phyloP scores from a whole-genome alignment of 768 basidiomycete genomes.

The Hericium coralloides region DNA sequence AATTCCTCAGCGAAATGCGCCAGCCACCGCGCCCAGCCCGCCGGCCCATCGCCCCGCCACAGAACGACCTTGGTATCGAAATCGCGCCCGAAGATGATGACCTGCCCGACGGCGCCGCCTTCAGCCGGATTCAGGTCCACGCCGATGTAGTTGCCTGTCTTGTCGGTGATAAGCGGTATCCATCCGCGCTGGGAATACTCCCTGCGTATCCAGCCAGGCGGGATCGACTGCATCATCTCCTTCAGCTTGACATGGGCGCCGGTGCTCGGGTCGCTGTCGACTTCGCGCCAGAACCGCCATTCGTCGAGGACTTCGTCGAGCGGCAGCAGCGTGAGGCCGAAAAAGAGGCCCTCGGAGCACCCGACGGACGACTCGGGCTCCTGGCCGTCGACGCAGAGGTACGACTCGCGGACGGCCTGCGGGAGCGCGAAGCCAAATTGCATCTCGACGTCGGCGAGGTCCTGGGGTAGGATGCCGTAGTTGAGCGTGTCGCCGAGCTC shows the following conservation, averaged over 20 bases:
- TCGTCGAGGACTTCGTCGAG: slow-evolving; percentile 91
- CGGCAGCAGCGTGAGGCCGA: slow-evolving; percentile 87
- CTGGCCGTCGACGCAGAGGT: slow-evolving; percentile 84
- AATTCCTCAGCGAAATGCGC: slow-evolving; percentile 87
- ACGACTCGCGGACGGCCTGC: slow-evolving; percentile 82
- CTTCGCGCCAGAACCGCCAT: slow-evolving; percentile 94
- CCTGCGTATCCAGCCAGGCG: slow-evolving; percentile 78
- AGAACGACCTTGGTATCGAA: slow-evolving; percentile 97
- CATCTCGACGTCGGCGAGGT: slow-evolving; percentile 75
- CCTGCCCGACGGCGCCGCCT: slow-evolving; percentile 74
- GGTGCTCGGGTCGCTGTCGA: slow-evolving; percentile 81
- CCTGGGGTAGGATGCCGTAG: slow-evolving; percentile 74
- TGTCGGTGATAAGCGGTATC: slow-evolving; percentile 92
- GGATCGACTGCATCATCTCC: slow-evolving; percentile 80
- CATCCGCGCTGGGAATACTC: slow-evolving; percentile 93
- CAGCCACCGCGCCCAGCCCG: slow-evolving; percentile 94
- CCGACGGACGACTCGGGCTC: slow-evolving; percentile 85
- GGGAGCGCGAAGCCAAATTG: slow-evolving; percentile 83
- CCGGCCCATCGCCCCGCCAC: slow-evolving; percentile 83
- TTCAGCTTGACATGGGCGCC: slow-evolving; percentile 70
- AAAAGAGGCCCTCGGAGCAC: slow-evolving; percentile 87
- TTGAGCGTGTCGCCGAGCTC: slow-evolving; percentile 95
- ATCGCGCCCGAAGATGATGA: slow-evolving; percentile 97
- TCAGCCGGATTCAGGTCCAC: slow-evolving; percentile 87
- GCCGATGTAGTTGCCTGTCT: slow-evolving; percentile 93